Conservation (phyloP, 768 basidiomycete genomes). For the Suillus occidentalis region DNA sequence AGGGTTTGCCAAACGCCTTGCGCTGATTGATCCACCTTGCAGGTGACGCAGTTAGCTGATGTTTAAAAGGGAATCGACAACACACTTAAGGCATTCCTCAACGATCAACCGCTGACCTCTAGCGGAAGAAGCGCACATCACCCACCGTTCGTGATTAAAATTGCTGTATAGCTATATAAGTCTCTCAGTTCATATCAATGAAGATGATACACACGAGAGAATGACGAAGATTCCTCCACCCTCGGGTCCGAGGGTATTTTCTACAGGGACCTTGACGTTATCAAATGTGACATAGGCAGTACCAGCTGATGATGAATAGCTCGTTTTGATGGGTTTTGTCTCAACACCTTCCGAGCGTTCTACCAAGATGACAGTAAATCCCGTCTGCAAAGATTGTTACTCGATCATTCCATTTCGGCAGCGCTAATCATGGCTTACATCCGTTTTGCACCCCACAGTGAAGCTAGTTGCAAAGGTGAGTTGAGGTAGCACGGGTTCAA, state of each 20-base stretch:
- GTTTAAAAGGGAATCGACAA: conserved; percentile 1
- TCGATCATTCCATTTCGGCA: conserved; percentile 11
- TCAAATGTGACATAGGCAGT: conserved; percentile 79
- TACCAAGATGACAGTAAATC: conserved; percentile 84
- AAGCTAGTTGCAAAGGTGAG: conserved; percentile 45
- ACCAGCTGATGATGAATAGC: conserved; percentile 77
- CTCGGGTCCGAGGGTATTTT: conserved; percentile 80
- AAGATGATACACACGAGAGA: conserved; percentile 37
- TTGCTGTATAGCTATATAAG: conserved; percentile 32
- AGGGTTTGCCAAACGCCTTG: conserved; percentile 75
- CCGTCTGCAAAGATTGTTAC: conserved; percentile 39
- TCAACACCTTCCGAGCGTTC: conserved; percentile 81
- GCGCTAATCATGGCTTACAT: conserved; percentile 25
- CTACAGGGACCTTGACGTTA: conserved; percentile 80
- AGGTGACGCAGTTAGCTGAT: neutral
- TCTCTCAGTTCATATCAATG: conserved; percentile 15
- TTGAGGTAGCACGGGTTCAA: conserved; percentile 30
- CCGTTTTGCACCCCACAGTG: conserved; percentile 72
- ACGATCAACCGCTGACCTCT: conserved; percentile 60
- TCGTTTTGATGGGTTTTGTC: conserved; percentile 85
- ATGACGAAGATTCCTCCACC: conserved; percentile 70
- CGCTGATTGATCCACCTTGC: conserved; percentile 74
- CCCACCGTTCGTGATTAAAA: conserved; percentile 77
- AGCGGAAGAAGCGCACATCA: conserved; percentile 59
- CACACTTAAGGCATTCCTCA: conserved; percentile 73